Conservation (phyloP, 805 yeast genomes). For the Wickerhamiella siamensis region DNA sequence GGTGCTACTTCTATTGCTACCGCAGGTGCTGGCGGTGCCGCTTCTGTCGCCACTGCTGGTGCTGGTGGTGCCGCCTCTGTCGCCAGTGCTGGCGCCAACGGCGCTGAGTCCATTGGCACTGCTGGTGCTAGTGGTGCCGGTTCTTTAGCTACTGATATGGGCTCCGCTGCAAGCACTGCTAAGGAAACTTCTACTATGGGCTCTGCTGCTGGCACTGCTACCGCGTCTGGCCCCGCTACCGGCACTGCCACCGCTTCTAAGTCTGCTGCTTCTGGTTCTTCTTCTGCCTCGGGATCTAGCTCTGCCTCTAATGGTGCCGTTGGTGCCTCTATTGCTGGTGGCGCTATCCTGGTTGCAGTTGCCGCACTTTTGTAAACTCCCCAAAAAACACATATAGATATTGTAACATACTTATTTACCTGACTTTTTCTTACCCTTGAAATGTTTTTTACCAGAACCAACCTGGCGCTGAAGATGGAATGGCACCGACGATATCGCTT, state of each 20-base stretch:
- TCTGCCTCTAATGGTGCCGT: conserved; percentile 3
- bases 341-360: conserved; percentile 11
- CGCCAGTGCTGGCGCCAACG: conserved; percentile 1
- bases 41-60: background rate
- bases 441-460: conserved; percentile 40
- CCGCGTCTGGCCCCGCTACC: background rate
- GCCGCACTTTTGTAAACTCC: conserved; percentile 10
- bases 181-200: background rate
- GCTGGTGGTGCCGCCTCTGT: conserved; percentile 1
- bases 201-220: conserved; percentile 1
- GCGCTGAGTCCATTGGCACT: background rate
- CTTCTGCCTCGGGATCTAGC: background rate
- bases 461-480: conserved; percentile 39
- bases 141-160: background rate
- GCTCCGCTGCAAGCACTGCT: background rate
- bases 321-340: conserved; percentile 7
- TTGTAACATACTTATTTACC: background rate
- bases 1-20: conserved; percentile 4
- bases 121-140: background rate
- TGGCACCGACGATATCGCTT: conserved; percentile 54
- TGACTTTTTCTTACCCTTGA: conserved; percentile 49
- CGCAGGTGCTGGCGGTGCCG: background rate
- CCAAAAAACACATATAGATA: too few species aligned
- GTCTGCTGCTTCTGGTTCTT: background rate
- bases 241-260: background rate